phyloP scores from a whole-genome alignment of 2,329 filamentous ascomycete species.

The Fusarium oligoseptatum region DNA sequence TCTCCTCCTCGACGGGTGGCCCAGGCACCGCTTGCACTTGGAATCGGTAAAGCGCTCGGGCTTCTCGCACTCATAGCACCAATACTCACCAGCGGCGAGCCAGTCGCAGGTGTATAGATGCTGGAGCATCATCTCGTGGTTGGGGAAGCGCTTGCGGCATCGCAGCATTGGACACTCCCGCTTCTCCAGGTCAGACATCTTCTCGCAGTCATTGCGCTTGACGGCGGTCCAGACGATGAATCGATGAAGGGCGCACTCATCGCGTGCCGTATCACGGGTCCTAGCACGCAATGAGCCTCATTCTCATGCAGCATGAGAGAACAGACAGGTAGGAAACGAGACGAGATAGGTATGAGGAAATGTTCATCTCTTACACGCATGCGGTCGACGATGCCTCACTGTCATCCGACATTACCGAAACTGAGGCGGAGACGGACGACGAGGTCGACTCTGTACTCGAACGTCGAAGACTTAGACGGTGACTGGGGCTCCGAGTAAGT shows the following conservation, averaged over 20 bases:
- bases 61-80: constrained; percentile 68
- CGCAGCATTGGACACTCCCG: constrained; percentile 65
- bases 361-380: constrained; percentile 52
- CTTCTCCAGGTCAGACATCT: constrained; percentile 62
- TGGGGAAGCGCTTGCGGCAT: constrained; percentile 63
- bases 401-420: constrained; percentile 44
- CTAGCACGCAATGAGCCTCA: constrained; percentile 49
- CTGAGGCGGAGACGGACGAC: constrained; percentile 38
- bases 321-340: not conserved
- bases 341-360: constrained; percentile 10
- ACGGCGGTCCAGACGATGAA: constrained; percentile 71
- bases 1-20: constrained; percentile 64
- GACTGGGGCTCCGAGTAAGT: constrained; percentile 49
- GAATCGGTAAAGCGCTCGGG: constrained; percentile 66
- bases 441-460: constrained; percentile 49
- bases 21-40: constrained; percentile 63
- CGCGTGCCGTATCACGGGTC: constrained; percentile 58
- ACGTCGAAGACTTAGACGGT: constrained; percentile 50
- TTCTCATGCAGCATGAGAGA: constrained; percentile 1
- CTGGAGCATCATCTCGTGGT: constrained; percentile 67
- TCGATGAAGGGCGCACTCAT: constrained; percentile 66
- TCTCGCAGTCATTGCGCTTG: constrained; percentile 64
- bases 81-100: constrained; percentile 65
- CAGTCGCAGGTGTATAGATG: constrained; percentile 64
- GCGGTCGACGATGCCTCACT: constrained; percentile 41